Percentiles rank a stretch among this genome's conserved stretches.
Evolutionary conservation across 2,329 filamentous ascomycete species (phyloP).

Genomic region (Dactylellina drechsleri): DNA sequence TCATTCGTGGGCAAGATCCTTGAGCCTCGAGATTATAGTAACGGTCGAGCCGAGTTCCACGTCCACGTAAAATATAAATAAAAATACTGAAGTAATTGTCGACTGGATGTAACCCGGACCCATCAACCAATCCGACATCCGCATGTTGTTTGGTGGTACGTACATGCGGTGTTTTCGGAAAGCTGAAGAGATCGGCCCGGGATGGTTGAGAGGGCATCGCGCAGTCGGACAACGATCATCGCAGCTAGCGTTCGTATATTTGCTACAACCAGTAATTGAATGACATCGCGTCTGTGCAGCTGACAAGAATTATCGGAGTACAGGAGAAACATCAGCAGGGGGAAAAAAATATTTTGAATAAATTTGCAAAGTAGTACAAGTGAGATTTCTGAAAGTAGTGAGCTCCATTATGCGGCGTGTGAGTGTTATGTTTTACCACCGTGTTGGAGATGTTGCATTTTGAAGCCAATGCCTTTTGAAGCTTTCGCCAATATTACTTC

Average conservation of each 20-base stretch:
- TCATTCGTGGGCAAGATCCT: too few species aligned
- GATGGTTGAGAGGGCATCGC: slow-evolving; percentile 20
- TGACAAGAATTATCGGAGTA: too few species aligned
- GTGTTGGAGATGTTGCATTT: slow-evolving; percentile 12
- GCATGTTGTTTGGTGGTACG: neutral
- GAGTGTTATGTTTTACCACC: neutral
- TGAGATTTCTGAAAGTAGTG: neutral
- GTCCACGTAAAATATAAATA: too few species aligned
- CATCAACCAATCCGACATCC: neutral
- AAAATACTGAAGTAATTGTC: too few species aligned
- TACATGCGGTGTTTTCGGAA: slow-evolving; percentile 22
- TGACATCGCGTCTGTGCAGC: neutral
- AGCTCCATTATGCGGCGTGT: neutral
- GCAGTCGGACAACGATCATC: slow-evolving; percentile 19
- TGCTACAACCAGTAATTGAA: slow-evolving; percentile 27
- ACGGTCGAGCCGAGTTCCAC: too few species aligned
- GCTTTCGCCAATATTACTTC: too few species aligned
- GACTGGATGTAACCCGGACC: too few species aligned
- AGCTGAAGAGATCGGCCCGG: slow-evolving; percentile 43
- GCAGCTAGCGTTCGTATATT: slow-evolving; percentile 22
- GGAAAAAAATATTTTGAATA: too few species aligned
- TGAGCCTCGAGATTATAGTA: too few species aligned
- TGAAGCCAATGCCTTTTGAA: neutral
- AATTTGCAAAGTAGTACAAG: too few species aligned
- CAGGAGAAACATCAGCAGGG: too few species aligned